Percentiles rank a stretch among this genome's conserved stretches.
Conservation (phyloP, 805 yeast species). For the Ogataea nonfermentans region DNA sequence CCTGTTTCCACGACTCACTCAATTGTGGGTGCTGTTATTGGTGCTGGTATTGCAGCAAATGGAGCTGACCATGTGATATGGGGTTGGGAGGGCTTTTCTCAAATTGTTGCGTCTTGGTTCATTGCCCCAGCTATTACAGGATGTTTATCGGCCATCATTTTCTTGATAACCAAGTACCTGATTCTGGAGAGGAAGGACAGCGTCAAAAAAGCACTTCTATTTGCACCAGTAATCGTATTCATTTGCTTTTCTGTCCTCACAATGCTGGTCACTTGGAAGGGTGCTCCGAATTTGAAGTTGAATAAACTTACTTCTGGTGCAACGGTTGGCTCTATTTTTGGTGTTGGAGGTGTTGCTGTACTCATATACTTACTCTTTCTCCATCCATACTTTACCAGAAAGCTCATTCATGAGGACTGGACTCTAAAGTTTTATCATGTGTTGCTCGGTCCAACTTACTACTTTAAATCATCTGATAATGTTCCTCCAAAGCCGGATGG, state of each 20-base stretch:
- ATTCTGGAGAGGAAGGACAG: conserved; percentile 61
- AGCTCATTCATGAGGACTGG: conserved; percentile 63
- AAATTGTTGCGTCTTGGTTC: conserved; percentile 77
- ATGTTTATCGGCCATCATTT: conserved; percentile 54
- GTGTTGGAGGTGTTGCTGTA: conserved; percentile 60
- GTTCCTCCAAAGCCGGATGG: conserved; percentile 71
- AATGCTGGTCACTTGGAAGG: conserved; percentile 79
- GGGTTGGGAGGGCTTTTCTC: conserved; percentile 76
- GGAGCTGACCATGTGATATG: conserved; percentile 60
- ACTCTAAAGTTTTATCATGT: conserved; percentile 57
- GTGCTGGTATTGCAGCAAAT: conserved; percentile 70
- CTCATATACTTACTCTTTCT: conserved; percentile 50
- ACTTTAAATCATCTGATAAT: conserved; percentile 51
- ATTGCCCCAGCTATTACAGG: conserved; percentile 76
- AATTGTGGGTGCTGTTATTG: conserved; percentile 72
- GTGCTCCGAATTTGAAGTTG: conserved; percentile 66
- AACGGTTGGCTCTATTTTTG: conserved; percentile 57
- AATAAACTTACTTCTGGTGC: conserved; percentile 51
- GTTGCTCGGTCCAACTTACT: conserved; percentile 53
- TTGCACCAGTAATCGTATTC: conserved; percentile 62
- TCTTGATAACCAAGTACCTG: conserved; percentile 54
- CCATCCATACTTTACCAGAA: conserved; percentile 62
- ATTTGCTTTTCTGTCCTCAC: conserved; percentile 60
- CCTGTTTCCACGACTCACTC: conserved; percentile 85
- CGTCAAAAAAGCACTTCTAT: conserved; percentile 51